phyloP scores from a whole-genome alignment of 805 yeast genomes.

The Saturnispora mendoncae region DNA sequence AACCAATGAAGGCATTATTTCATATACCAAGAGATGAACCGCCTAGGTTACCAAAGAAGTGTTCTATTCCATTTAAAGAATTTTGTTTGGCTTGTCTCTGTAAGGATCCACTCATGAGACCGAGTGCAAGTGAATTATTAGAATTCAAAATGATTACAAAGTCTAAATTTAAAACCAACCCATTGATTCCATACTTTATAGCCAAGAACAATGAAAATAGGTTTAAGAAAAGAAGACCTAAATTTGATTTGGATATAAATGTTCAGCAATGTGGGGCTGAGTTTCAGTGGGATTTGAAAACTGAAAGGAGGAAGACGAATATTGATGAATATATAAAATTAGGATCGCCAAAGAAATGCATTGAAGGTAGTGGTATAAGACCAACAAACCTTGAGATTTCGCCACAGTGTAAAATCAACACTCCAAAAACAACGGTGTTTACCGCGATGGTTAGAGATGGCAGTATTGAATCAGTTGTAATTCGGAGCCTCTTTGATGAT shows the following conservation, averaged over 20 bases:
- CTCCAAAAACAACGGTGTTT: conserved; percentile 4
- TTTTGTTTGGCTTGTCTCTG: conserved; percentile 59
- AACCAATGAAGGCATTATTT: conserved; percentile 70
- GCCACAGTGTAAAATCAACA: neutral
- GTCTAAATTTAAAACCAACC: conserved; percentile 23
- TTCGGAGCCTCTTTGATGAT: neutral
- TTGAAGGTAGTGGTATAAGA: neutral
- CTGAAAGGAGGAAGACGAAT: neutral
- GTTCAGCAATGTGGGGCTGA: conserved; percentile 20
- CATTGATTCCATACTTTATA: conserved; percentile 15
- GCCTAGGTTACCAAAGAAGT: conserved; percentile 38
- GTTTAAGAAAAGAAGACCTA: conserved; percentile 32
- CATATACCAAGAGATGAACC: conserved; percentile 59
- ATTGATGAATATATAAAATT: too few species aligned
- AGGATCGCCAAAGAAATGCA: neutral
- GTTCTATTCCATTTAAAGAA: conserved; percentile 36
- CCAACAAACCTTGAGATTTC: conserved; percentile 3
- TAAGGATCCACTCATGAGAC: conserved; percentile 59
- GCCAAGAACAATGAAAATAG: conserved; percentile 3
- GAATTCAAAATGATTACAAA: conserved; percentile 42
- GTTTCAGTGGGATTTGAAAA: conserved; percentile 21
- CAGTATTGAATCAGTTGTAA: neutral
- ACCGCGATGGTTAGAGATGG: neutral
- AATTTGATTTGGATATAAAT: conserved; percentile 26
- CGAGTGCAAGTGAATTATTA: conserved; percentile 49